phyloP scores from a whole-genome alignment of 345 rosid species.

The Eucalyptus marginata region DNA sequence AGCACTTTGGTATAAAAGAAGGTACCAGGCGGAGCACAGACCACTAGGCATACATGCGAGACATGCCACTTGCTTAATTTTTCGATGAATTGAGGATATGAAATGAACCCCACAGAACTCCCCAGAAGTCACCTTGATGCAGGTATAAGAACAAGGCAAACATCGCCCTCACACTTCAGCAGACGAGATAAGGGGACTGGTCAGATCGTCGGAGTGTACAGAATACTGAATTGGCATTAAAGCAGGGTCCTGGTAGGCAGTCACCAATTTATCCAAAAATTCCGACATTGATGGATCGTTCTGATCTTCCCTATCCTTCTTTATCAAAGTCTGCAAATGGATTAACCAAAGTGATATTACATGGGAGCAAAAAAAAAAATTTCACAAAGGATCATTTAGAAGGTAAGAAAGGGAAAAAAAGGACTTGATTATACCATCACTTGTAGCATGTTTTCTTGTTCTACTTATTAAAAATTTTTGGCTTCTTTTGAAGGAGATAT shows the following conservation, averaged over 20 bases:
- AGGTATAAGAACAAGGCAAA: not conserved
- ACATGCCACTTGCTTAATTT: not conserved
- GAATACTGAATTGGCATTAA: slow-evolving; percentile 49
- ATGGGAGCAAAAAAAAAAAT: not conserved
- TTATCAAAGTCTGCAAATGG: slow-evolving; percentile 46
- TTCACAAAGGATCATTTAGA: not conserved
- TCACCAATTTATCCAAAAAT: slow-evolving; percentile 41
- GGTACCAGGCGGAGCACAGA: not conserved
- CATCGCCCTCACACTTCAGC: slow-evolving; percentile 8
- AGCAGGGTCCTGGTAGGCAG: slow-evolving; percentile 81
- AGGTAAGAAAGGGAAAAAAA: not conserved
- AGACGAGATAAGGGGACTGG: slow-evolving; percentile 57
- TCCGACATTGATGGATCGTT: slow-evolving; percentile 40
- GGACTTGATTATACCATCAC: not conserved
- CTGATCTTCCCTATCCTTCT: slow-evolving; percentile 62
- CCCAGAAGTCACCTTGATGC: not conserved
- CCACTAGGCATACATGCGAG: not conserved
- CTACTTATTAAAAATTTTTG: not conserved
- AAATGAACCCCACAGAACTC: not conserved
- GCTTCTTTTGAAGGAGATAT: not conserved
- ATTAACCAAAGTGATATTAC: not conserved
- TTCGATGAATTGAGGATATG: not conserved
- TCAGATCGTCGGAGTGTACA: slow-evolving; percentile 33
- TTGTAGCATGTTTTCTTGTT: not conserved
- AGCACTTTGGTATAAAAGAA: not conserved